Evolutionary conservation across 352 stramenopile genomes (phyloP).

Genomic region (Globisporangium perplexum): DNA sequence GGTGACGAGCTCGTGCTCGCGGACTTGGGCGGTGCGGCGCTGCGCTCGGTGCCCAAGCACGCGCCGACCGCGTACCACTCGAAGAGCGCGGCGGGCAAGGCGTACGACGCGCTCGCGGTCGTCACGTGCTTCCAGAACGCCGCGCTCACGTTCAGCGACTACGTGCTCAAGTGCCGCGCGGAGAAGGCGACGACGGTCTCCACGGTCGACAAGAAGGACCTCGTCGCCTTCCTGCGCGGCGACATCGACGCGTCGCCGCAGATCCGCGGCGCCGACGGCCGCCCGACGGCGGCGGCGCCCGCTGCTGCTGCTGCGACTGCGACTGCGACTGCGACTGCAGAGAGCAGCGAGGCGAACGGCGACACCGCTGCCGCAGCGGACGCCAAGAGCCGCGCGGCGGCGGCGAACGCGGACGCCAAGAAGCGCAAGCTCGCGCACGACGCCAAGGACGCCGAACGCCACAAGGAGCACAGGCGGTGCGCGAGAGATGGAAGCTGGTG

Average conservation of each 20-base stretch:
- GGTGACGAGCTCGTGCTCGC: constrained; percentile 56
- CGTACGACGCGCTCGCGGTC: constrained; percentile 78
- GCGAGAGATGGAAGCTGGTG: background rate
- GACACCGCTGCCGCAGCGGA: too few relatives aligned
- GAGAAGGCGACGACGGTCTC: constrained; percentile 80
- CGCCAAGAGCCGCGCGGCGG: constrained; percentile 13
- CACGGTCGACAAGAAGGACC: constrained; percentile 85
- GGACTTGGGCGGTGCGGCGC: constrained; percentile 38
- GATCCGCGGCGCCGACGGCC: constrained; percentile 32
- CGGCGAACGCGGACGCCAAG: constrained; percentile 22
- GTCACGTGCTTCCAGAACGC: constrained; percentile 79
- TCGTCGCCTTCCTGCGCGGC: constrained; percentile 78
- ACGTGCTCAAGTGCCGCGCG: constrained; percentile 75
- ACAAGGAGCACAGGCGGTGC: constrained; percentile 41
- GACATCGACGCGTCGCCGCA: constrained; percentile 78
- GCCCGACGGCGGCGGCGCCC: background rate
- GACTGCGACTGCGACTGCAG: background rate
- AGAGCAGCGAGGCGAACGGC: background rate
- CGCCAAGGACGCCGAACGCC: constrained; percentile 16
- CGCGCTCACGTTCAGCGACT: constrained; percentile 70
- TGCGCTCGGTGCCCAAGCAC: constrained; percentile 59
- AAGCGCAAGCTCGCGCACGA: constrained; percentile 39
- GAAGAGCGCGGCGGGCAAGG: constrained; percentile 71
- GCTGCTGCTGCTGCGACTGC: background rate
- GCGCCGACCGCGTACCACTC: constrained; percentile 69